Base-by-base conservation (phyloP, 2,329 filamentous ascomycete genomes). In the Cytospora piceae region DNA sequence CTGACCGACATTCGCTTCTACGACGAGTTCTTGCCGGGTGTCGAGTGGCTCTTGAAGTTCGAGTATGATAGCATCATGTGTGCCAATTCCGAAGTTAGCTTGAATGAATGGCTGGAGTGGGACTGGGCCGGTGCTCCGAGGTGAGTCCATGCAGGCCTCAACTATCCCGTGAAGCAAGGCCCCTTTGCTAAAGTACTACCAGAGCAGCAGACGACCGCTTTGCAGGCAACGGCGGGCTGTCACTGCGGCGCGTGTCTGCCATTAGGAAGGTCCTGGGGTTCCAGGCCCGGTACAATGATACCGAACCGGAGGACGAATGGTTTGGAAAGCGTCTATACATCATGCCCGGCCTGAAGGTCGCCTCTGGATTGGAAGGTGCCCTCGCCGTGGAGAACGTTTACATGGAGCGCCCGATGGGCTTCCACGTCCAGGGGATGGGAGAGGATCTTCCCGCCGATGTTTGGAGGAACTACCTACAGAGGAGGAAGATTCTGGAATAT, bases 61-160 rank as follows among this genome's bases (percentile, higher is more conserved):
- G 82, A 86, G 69, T 76, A 79, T n/a, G 84, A 86, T 71, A 84
- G 81, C 70, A 84, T 86, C 55, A 73, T 86, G 55, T 86, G 84
- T 69, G 80, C 83, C 63, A 85, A 85, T 70, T 83, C 82, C 14
- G 75, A 76, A n/a, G 76, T 72, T 49, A 81, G 81, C 67, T 72
- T 86, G 49, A 81, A 86, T 69, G 81, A 85, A 7, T 86, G 82
- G 82, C 74, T 86, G 12, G 72, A 77, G n/a, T 85, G 80, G 76
- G 79, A 81, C 69, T 86, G 83, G 83, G 81, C 82, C 27, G 84
- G 83, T 6, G 81, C 83, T 5, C 20, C 80, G 4, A 49, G 79
- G 82, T 83, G 72, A 32, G 74, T 69, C n/a, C 54, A 22, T 24
- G n/a, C 53, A 31, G 22, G 15, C 17, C 37, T 1, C 31, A 42